Base-by-base conservation (phyloP, 2,329 filamentous ascomycete species). In the Diaporthe eres region DNA sequence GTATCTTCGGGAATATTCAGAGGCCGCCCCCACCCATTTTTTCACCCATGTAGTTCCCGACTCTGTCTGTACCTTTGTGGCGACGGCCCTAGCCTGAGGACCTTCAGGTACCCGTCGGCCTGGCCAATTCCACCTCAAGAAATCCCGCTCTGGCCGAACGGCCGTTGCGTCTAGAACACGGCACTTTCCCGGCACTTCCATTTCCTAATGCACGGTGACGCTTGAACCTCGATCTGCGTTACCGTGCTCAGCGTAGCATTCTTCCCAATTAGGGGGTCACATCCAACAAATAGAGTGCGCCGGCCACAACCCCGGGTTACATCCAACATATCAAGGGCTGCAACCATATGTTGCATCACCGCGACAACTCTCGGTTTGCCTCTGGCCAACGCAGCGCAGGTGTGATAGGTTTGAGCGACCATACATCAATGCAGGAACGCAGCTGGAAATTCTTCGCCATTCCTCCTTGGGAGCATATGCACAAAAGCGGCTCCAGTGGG, bases 111-210 rank as follows among this genome's bases (percentile, higher is more conserved):
- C 71, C 71, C 31, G 53, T 17, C 44, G 22, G 42, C 28, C 61
- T 12, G 25, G 61, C 42, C 42, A 22, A 72, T 63, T 55, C 49
- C 19, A 34, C 17, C 17, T 73, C n/a, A 3, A 13, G 28, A 65
- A 65, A 61, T 63, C 71, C 71, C 51, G 71, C 25, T 55, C 31
- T 55, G 47, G 58, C n/a, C 37, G 47, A 47, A 55, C 49, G 34
- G 34, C 65, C 65, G 65, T 70, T 70, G 65, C 47, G 47, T 65
- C 71, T 65, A 73, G 71, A 65, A 55, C 58, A 42, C 71, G 71
- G 71, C 44, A 65, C 58, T 73, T 63, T 17, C n/a, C 58, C 71
- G 55, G 58, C 47, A 65, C 17, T 65, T 39, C 47, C 57, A 53
- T 57, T 22, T n/a, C 25, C 57, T 65, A 73, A 73, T 73, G 71